phyloP scores from a whole-genome alignment of 495 filamentous ascomycete species.

The Hyaloscypha hepaticicola region DNA sequence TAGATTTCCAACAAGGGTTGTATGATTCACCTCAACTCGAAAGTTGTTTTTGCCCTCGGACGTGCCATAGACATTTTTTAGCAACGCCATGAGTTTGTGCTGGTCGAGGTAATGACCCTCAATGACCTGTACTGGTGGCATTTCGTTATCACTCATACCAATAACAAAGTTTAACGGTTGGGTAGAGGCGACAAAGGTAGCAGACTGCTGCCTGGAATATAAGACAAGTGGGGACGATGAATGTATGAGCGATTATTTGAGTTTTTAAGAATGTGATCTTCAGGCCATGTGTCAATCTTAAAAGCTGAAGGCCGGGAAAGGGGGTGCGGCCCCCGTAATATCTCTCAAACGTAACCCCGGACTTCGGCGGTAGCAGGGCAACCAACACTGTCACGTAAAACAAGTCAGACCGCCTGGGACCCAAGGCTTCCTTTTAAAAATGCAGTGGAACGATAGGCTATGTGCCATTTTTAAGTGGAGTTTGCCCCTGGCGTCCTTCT shows the following conservation, averaged over 20 bases:
- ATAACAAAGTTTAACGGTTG: not conserved
- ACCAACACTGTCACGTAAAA: not conserved
- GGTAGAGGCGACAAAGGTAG: not conserved
- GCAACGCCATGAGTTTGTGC: slow-evolving; percentile 13
- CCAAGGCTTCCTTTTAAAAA: not conserved
- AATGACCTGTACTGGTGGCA: slow-evolving; percentile 16
- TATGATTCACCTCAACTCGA: slow-evolving; percentile 14
- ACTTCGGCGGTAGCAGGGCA: not conserved
- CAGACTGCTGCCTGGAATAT: not conserved
- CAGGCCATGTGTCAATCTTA: not conserved
- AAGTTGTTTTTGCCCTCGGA: slow-evolving; percentile 19
- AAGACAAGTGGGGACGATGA: not conserved
- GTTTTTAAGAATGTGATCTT: not conserved
- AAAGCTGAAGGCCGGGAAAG: not conserved
- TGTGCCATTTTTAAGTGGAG: not conserved
- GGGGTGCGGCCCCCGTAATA: not conserved
- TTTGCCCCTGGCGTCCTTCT: not conserved
- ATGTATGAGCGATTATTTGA: not conserved
- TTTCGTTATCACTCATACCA: not conserved
- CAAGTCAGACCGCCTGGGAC: not conserved
- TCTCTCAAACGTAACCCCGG: not conserved
- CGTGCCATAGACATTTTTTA: slow-evolving; percentile 16
- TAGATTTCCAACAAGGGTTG: not conserved
- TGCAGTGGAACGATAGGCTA: not conserved
- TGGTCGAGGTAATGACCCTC: slow-evolving; percentile 22